Percentiles rank a stretch among this genome's conserved stretches.
These are phyloP conservation scores for Ceratocystis papillata DNA, from an alignment of 2,329 filamentous ascomycete genomes.

Conservation along the genomic window DNA sequence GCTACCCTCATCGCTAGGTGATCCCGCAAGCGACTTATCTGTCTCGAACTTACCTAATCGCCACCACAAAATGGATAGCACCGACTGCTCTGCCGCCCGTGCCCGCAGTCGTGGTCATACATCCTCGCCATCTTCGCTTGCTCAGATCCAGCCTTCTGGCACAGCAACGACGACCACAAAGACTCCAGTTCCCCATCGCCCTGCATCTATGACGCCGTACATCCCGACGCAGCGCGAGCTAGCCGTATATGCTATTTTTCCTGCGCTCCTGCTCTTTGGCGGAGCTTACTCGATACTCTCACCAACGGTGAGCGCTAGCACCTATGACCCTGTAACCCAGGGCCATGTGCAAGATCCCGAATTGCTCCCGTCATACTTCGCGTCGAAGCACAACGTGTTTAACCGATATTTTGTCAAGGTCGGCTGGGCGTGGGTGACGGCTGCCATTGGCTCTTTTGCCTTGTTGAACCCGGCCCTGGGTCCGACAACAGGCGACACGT, in stretches of 20 bases:
- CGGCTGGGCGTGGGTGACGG: conserved; percentile 84
- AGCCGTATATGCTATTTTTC: conserved; percentile 59
- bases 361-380: conserved; percentile 69
- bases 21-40: neutral
- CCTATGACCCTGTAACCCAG: conserved; percentile 53
- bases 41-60: neutral
- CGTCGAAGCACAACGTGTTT: conserved; percentile 83
- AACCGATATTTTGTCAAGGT: conserved; percentile 90
- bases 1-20: neutral
- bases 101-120: neutral
- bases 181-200: neutral
- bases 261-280: conserved; percentile 65
- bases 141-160: neutral
- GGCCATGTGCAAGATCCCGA: conserved; percentile 46
- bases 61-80: neutral
- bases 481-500: conserved; percentile 24
- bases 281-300: conserved; percentile 70
- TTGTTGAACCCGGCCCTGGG: conserved; percentile 51
- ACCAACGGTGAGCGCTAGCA: conserved; percentile 53
- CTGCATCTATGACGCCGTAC: conserved; percentile 38
- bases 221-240: conserved; percentile 60
- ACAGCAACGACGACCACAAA: no score
- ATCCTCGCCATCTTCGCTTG: neutral
- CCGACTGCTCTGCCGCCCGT: neutral
- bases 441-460: conserved; percentile 60